Evolutionary conservation across 495 filamentous ascomycete genomes (phyloP).

Genomic region (Aspergillus avenaceus): DNA sequence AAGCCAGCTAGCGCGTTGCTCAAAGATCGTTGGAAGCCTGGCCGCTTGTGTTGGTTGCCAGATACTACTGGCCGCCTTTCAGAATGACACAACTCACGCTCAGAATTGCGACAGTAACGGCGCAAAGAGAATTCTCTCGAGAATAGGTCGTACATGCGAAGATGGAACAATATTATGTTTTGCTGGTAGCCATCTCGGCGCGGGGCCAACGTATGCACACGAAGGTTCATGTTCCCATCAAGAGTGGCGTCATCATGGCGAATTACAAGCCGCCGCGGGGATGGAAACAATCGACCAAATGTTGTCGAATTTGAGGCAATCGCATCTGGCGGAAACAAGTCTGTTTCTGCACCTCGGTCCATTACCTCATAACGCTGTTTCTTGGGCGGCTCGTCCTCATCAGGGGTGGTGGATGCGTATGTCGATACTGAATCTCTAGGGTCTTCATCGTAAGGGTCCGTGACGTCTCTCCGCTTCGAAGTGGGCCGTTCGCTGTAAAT

Average conservation of each 20-base stretch:
- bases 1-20: constrained; percentile 69
- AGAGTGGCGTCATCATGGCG: constrained; percentile 86
- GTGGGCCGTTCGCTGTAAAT: constrained; percentile 56
- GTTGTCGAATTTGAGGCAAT: constrained; percentile 74
- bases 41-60: constrained; percentile 37
- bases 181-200: constrained; percentile 50
- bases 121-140: constrained; percentile 85
- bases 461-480: constrained; percentile 33
- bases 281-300: constrained; percentile 86
- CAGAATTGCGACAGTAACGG: constrained; percentile 88
- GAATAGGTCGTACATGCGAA: constrained; percentile 91
- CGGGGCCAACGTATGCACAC: constrained; percentile 73
- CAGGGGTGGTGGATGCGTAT: constrained; percentile 70
- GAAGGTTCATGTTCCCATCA: constrained; percentile 97
- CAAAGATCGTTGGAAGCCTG: constrained; percentile 65
- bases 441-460: constrained; percentile 38
- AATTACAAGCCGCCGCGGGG: constrained; percentile 72
- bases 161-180: constrained; percentile 83
- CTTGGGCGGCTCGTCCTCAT: constrained; percentile 57
- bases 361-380: constrained; percentile 57
- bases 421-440: constrained; percentile 70
- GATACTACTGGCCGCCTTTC: constrained; percentile 63
- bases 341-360: constrained; percentile 57
- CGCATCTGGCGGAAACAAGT: constrained; percentile 56
- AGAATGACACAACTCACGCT: constrained; percentile 88